phyloP scores from a whole-genome alignment of 2,329 filamentous ascomycete genomes.

The Hymenoscyphus fructigenus region DNA sequence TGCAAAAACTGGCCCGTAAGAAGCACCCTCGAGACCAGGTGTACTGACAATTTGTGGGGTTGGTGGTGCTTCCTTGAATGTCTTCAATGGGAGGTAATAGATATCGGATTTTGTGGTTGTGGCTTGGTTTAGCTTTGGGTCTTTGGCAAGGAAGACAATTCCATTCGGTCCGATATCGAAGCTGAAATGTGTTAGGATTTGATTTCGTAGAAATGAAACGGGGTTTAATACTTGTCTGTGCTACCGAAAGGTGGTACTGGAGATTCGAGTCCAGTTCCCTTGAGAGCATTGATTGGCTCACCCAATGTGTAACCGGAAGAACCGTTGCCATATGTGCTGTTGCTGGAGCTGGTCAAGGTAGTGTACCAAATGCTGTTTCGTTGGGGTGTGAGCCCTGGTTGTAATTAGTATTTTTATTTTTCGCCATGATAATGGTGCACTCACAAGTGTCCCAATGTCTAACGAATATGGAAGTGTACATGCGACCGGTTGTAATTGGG shows the following conservation, averaged over 20 bases:
- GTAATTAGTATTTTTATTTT: not conserved
- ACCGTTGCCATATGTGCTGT: slow-evolving; percentile 10
- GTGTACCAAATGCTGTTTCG: slow-evolving; percentile 32
- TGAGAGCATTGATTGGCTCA: slow-evolving; percentile 29
- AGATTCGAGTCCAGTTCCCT: slow-evolving; percentile 29
- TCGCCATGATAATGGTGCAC: not conserved
- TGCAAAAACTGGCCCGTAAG: slow-evolving; percentile 63
- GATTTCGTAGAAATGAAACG: not conserved
- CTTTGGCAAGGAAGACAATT: slow-evolving; percentile 58
- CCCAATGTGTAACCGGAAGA: slow-evolving; percentile 23
- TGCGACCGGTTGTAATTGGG: slow-evolving; percentile 21
- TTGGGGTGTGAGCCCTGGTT: slow-evolving; percentile 22
- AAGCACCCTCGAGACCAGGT: slow-evolving; percentile 28
- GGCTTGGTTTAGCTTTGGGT: slow-evolving; percentile 23
- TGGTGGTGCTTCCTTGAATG: slow-evolving; percentile 23
- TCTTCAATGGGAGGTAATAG: slow-evolving; percentile 28
- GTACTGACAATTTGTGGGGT: slow-evolving; percentile 22
- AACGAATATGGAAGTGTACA: slow-evolving; percentile 28
- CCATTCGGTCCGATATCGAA: slow-evolving; percentile 25
- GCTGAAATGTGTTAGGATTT: slow-evolving; percentile 16
- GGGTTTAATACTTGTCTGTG: slow-evolving; percentile 22
- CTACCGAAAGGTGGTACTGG: slow-evolving; percentile 26
- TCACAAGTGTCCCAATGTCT: slow-evolving; percentile 32
- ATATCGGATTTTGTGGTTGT: slow-evolving; percentile 30
- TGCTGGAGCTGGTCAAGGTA: slow-evolving; percentile 19